Evolutionary conservation across 1,284 basidiomycete genomes (phyloP).

Genomic region (Gomphus bonarii): DNA sequence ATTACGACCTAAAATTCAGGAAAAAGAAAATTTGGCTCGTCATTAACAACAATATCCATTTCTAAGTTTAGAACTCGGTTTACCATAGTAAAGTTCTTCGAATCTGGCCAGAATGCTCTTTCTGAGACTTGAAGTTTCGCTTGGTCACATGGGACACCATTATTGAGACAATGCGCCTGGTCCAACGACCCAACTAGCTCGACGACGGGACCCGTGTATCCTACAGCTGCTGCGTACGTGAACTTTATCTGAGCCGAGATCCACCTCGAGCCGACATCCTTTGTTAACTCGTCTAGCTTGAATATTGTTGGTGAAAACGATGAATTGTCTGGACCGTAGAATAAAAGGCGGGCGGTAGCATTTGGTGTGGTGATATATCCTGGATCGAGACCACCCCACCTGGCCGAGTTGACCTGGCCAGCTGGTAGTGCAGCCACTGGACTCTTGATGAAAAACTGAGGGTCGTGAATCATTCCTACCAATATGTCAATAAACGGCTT

Average conservation of each 20-base stretch:
- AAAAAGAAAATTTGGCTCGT: not conserved
- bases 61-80: not conserved
- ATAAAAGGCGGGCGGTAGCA: not conserved
- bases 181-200: slow-evolving; percentile 1
- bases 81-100: not conserved
- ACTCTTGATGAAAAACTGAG: not conserved
- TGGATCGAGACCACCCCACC: not conserved
- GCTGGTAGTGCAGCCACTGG: not conserved
- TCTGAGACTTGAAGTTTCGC: not conserved
- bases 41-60: no score
- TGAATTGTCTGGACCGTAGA: not conserved
- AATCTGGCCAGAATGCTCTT: slow-evolving; percentile 4
- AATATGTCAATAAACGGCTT: not conserved
- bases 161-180: not conserved
- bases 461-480: slow-evolving; percentile 2
- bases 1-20: not conserved
- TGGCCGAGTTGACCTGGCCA: not conserved
- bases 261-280: not conserved
- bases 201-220: not conserved
- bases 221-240: not conserved
- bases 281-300: slow-evolving; percentile 6
- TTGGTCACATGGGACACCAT: not conserved
- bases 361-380: slow-evolving; percentile 2
- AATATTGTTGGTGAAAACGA: not conserved
- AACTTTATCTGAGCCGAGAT: not conserved